Evolutionary conservation across 306 rosid species (phyloP).

Genomic region (Neltuma alba): DNA sequence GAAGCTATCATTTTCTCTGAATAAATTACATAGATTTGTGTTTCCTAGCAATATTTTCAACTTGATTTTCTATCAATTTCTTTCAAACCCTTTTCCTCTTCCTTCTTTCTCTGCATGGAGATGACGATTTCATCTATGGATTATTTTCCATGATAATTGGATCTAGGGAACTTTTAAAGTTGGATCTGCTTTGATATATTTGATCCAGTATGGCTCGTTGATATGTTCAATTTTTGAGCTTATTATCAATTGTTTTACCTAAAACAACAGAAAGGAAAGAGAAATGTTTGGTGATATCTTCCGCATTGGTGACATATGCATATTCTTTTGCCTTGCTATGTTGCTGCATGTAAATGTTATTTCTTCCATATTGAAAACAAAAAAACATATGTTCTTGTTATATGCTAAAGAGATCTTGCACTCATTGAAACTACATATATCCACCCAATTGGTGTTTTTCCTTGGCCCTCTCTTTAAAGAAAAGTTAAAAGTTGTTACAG

Average conservation of each 20-base stretch:
- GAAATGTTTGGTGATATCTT: neutral
- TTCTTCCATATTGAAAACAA: neutral
- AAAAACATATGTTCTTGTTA: neutral
- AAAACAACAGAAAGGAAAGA: neutral
- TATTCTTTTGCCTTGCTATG: neutral
- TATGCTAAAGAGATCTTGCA: neutral
- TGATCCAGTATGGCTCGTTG: neutral
- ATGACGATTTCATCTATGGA: neutral
- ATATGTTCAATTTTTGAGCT: neutral
- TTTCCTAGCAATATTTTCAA: constrained; percentile 8
- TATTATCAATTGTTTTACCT: neutral
- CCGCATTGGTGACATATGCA: neutral
- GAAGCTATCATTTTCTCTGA: neutral
- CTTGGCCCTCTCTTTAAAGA: neutral
- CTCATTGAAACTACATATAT: neutral
- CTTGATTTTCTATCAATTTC: neutral
- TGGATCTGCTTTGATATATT: neutral
- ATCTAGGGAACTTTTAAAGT: neutral
- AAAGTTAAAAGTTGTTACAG: constrained; percentile 36
- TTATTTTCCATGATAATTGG: neutral
- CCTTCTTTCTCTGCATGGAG: neutral
- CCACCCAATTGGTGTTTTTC: neutral
- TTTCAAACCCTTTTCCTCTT: neutral
- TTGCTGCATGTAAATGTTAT: neutral
- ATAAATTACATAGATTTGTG: constrained; percentile 10